phyloP scores from a whole-genome alignment of 163 green algal species.

The Chloromonas sp. region DNA sequence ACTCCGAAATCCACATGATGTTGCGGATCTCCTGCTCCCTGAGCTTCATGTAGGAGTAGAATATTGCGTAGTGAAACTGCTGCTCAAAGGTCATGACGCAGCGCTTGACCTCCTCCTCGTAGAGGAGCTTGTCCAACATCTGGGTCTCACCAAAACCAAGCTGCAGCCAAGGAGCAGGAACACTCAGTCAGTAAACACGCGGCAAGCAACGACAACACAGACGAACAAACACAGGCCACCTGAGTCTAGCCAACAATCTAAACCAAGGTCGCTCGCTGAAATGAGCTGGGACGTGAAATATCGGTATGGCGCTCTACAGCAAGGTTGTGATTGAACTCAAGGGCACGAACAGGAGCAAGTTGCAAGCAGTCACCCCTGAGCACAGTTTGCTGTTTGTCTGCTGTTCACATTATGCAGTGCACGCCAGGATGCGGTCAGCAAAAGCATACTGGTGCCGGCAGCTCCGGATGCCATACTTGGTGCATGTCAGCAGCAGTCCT shows the following conservation, averaged over 20 bases:
- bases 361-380: too few species aligned
- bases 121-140: slow-evolving; percentile 96
- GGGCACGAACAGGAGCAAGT: too few species aligned
- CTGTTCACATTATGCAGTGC: too few species aligned
- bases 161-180: slow-evolving; percentile 25
- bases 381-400: too few species aligned
- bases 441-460: neutral
- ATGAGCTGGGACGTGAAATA: too few species aligned
- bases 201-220: too few species aligned
- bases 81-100: slow-evolving; percentile 82
- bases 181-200: neutral
- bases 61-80: slow-evolving; percentile 97
- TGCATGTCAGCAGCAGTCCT: neutral
- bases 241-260: too few species aligned
- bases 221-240: too few species aligned
- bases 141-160: slow-evolving; percentile 85
- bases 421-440: too few species aligned
- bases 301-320: too few species aligned
- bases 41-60: slow-evolving; percentile 94
- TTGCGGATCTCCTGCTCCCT: slow-evolving; percentile 96
- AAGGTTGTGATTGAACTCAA: too few species aligned
- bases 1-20: slow-evolving; percentile 98
- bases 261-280: too few species aligned
- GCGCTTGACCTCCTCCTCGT: slow-evolving; percentile 91
- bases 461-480: neutral